Conservation (phyloP, 495 filamentous ascomycete species). For the Neurospora sp. region DNA sequence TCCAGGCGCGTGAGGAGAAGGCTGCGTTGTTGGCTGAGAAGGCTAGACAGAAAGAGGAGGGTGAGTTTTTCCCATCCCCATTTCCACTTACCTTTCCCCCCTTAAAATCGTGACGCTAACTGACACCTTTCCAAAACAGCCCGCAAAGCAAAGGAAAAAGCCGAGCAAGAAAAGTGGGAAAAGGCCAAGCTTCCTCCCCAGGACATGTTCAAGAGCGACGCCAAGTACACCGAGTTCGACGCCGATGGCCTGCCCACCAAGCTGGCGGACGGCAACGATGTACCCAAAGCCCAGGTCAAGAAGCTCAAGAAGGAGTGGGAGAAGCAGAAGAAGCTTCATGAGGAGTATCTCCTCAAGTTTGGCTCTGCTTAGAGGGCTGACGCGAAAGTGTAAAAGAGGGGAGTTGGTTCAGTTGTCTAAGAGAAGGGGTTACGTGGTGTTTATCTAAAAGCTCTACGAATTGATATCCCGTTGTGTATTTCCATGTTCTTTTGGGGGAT, state of each 20-base stretch:
- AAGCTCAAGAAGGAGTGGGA: conserved; percentile 91
- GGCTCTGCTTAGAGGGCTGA: not conserved
- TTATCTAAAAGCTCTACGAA: not conserved
- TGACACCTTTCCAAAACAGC: conserved; percentile 4
- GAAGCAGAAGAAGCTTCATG: conserved; percentile 79
- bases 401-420: not conserved
- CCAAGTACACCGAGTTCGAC: conserved; percentile 73
- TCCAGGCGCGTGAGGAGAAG: conserved; percentile 65
- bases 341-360: conserved; percentile 36
- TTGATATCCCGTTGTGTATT: not conserved
- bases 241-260: conserved; percentile 73
- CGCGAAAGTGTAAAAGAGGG: not conserved
- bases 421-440: not conserved
- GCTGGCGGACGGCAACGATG: conserved; percentile 58
- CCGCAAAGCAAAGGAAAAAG: conserved; percentile 43
- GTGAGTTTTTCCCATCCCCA: conserved; percentile 19
- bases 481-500: not conserved
- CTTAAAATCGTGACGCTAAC: conserved; percentile 11
- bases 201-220: conserved; percentile 65
- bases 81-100: conserved; percentile 10
- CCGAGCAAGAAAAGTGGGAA: conserved; percentile 46
- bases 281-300: conserved; percentile 72
- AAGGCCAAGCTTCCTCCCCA: conserved; percentile 60
- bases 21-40: conserved; percentile 44
- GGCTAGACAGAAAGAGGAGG: conserved; percentile 49